Percentiles rank a stretch among this genome's conserved stretches.
These are phyloP conservation scores for Cytospora paraplurivora DNA, from an alignment of 2,329 filamentous ascomycete species.

Conservation along the genomic window DNA sequence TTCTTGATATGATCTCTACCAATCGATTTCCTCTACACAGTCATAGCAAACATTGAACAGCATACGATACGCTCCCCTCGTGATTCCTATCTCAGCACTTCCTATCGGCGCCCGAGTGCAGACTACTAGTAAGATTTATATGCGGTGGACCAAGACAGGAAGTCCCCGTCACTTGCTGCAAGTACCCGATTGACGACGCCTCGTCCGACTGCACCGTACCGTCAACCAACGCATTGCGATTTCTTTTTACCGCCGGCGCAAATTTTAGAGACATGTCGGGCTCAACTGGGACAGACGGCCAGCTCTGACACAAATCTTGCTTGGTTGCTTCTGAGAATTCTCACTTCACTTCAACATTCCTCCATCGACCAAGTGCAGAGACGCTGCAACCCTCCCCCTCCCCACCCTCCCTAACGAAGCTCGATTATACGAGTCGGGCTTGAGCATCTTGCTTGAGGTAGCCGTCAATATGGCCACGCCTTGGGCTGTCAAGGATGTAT, in stretches of 20 bases:
- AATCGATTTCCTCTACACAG: not conserved
- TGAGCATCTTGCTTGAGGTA: not conserved
- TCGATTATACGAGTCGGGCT: not conserved
- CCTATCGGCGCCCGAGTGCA: not conserved
- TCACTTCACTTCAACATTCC: not conserved
- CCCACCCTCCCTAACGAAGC: not conserved
- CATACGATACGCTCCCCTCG: not conserved
- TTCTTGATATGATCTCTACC: not conserved
- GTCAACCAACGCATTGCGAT: not conserved
- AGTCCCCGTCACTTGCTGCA: constrained; percentile 2
- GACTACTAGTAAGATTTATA: not conserved
- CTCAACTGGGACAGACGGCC: constrained; percentile 7
- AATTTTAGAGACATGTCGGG: constrained; percentile 13
- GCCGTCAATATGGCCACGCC: constrained; percentile 23
- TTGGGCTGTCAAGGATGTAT: constrained; percentile 41
- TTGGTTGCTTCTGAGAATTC: not conserved
- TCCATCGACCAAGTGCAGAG: not conserved
- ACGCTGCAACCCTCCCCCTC: not conserved
- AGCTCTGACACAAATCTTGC: not conserved
- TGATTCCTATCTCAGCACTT: not conserved
- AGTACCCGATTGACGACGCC: constrained; percentile 1
- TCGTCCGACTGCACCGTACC: not conserved
- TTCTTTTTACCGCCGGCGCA: not conserved
- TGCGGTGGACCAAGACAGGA: not conserved
- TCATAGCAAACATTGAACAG: not conserved